Evolutionary conservation across 441 rosid genomes (phyloP), one percentile per base, ranked within the genome.

Genomic region (Gossypium aridum): DNA sequence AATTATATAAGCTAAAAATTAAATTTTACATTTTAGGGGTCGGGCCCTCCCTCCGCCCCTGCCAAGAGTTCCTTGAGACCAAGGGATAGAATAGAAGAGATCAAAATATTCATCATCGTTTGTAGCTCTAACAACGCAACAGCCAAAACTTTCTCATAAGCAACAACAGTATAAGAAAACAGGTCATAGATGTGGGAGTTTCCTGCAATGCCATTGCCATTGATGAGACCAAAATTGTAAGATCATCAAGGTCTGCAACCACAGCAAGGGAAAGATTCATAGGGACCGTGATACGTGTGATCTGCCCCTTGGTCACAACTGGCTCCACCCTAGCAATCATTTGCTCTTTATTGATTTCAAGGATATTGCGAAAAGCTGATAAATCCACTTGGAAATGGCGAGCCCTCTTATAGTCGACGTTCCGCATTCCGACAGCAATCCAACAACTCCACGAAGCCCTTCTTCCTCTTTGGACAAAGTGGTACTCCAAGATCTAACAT

Each of bases 221-320:
- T 96, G 80, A 96, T 96, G 72, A 96, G 98, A 62, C 97, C 97
- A 69, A 97, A 43, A 96, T 97, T 2, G 98, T 96, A 20, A 93
- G 97, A 84, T 96, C 98, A 55, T 96, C 99, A 31, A 96, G 97
- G 89, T 96, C 99, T 3, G 97, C 98, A 64, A 96, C 97, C 77
- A 96, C 98, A 17, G 99, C 98, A 57, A 92, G 96, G 78, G 99
- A 55, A 31, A 96, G 89, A 83, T 96, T 96, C 97, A 93, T 83
- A 0, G 98, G 98, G 64, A 88, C 93, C 0, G 94, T 90, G 26
- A 76, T 94, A 75, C 97, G 85, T 37, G 83, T 78, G 69, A 96
- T 96, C 89, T 96, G 98, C 28, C 99, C 99, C 99, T 93, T 96
- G 85, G 89, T 93, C 68, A 96, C 98, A 66, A 93, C 92, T 17